phyloP scores from a whole-genome alignment of 129 eudicot species.

The Flaveria trinervia region DNA sequence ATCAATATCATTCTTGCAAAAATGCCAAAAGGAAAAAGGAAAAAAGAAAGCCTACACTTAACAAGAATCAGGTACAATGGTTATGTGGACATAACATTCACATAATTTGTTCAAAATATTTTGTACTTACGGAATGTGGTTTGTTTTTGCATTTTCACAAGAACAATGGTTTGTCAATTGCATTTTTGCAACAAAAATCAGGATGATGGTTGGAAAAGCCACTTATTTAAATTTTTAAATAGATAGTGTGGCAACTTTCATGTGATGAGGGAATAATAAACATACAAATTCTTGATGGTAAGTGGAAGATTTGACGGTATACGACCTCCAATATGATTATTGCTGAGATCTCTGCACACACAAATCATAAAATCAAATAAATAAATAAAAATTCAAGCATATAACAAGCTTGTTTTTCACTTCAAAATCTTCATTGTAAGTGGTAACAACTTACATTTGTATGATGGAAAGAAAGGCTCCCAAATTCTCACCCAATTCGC shows the following conservation, averaged over 20 bases:
- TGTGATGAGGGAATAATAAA: constrained; percentile 18
- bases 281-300: constrained; percentile 79
- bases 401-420: not conserved
- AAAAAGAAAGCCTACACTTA: no score
- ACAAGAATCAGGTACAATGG: no score
- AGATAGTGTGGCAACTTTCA: not conserved
- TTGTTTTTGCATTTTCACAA: constrained; percentile 8
- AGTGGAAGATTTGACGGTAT: constrained; percentile 76
- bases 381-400: not conserved
- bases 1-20: no score
- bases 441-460: constrained; percentile 59
- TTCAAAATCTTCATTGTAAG: not conserved
- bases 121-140: not conserved
- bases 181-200: not conserved
- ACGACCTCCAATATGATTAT: constrained; percentile 84
- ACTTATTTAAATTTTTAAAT: not conserved
- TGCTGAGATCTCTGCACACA: constrained; percentile 67
- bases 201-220: not conserved
- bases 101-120: no score
- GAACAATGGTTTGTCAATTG: not conserved
- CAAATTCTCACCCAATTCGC: constrained; percentile 65
- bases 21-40: no score
- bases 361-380: not conserved
- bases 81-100: no score
- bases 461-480: constrained; percentile 70